Evolutionary conservation across 148 eudicot species (phyloP), one percentile per base, ranked within the genome.

Genomic region (Euryodendron excelsum): DNA sequence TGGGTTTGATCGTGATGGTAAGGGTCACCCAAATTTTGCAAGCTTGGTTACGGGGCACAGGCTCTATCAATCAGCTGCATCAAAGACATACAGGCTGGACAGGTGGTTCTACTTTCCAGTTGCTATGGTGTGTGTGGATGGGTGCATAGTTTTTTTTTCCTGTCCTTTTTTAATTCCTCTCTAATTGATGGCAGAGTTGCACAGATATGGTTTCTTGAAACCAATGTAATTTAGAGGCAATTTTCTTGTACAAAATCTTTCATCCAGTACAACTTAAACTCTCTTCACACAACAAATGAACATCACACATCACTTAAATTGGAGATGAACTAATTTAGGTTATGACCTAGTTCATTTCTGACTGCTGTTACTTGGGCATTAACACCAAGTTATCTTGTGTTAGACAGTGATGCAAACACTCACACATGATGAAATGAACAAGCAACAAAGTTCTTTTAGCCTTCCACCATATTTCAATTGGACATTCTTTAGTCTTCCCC

Each of bases 1-100:
- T 44, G 98, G 98, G 37, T 94, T 94, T 79, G 97, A 94, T 75
- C 88, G 89, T 55, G 98, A 94, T 86, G 97, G 98, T 28, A 91
- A 88, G 79, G 98, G 98, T 30, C 86, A 68, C 7, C 98, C 98
- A 0, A 92, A 87, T 84, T 91, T 94, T 70, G 97, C 95, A 12
- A 91, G 98, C 89, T 83, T 92, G 87, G 91, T 94, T 27, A 92
- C 89, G 91, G 98, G 97, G 20, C 97, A 94, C 37, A 65, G 97
- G 81, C 79, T 92, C 45, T 94, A 94, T 84, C 90, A 86, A 64
- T 91, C 91, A 21, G 91, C 97, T 81, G 81, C 89, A 65, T 83
- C 87, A 33, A 88, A 90, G 76, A 92, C 97, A 33, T 92, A 73
- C 77, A 81, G 96, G 78, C 80, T 88, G 23, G 91, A 94, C 89